Conservation (phyloP, 2,329 filamentous ascomycete species). For the Penicillium brasilianum region DNA sequence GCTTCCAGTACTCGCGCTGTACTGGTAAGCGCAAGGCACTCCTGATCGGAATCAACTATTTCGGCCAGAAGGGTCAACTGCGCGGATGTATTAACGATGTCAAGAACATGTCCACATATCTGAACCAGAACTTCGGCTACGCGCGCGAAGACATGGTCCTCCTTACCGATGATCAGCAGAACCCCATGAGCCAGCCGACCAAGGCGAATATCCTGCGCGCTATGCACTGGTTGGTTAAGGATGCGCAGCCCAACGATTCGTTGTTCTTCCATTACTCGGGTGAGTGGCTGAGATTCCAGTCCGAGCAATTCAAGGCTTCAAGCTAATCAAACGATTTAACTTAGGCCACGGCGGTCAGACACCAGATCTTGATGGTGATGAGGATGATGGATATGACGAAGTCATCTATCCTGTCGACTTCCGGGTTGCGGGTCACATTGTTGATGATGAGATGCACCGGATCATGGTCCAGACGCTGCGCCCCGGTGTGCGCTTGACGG, state of each 20-base stretch:
- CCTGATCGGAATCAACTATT: constrained; percentile 96
- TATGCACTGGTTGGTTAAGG: constrained; percentile 98
- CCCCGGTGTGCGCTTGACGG: constrained; percentile 77
- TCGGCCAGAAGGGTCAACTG: constrained; percentile 86
- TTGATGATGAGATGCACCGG: constrained; percentile 78
- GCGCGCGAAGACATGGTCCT: constrained; percentile 96
- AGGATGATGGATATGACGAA: constrained; percentile 78
- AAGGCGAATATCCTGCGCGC: constrained; percentile 93
- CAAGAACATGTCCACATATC: constrained; percentile 91
- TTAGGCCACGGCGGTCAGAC: constrained; percentile 77
- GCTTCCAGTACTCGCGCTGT: constrained; percentile 89
- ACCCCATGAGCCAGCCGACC: constrained; percentile 94
- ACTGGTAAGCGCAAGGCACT: constrained; percentile 87
- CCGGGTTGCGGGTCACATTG: constrained; percentile 70
- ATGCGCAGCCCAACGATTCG: constrained; percentile 88
- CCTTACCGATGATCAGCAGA: constrained; percentile 94
- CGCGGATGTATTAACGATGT: constrained; percentile 97
- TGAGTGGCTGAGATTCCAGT: constrained; percentile 48
- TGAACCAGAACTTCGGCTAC: constrained; percentile 88
- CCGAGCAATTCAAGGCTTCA: neutral
- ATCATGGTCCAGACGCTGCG: constrained; percentile 77
- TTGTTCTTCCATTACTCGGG: constrained; percentile 98
- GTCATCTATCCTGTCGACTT: constrained; percentile 81
- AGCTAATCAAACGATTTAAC: constrained; percentile 14
- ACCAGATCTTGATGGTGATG: constrained; percentile 73